phyloP scores from a whole-genome alignment of 2,329 filamentous ascomycete genomes.

The Diaporthe helianthi region DNA sequence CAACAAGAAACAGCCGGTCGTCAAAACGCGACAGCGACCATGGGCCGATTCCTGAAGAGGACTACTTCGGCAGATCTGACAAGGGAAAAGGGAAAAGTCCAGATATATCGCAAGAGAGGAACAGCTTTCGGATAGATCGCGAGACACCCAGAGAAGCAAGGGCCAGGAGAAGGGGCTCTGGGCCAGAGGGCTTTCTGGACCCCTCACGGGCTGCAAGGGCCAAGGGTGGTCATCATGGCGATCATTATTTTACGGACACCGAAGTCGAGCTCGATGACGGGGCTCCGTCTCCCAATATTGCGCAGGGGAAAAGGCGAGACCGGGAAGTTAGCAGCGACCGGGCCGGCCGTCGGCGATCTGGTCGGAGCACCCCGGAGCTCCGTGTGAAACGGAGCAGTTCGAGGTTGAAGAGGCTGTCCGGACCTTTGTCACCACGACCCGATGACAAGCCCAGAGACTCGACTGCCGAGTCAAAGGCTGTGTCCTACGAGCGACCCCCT shows the following conservation, averaged over 20 bases:
- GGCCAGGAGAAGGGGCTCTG: constrained; percentile 22
- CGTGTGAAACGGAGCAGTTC: constrained; percentile 63
- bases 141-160: neutral
- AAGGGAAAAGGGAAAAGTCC: neutral
- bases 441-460: constrained; percentile 43
- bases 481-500: constrained; percentile 73
- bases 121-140: constrained; percentile 16
- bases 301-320: constrained; percentile 64
- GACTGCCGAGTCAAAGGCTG: constrained; percentile 35
- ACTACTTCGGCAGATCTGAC: constrained; percentile 42
- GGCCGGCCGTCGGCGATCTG: constrained; percentile 53
- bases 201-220: constrained; percentile 42
- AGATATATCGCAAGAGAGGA: neutral
- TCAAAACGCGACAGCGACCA: constrained; percentile 56
- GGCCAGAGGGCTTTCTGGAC: constrained; percentile 33
- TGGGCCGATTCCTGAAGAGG: constrained; percentile 52
- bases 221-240: constrained; percentile 28
- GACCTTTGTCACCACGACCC: constrained; percentile 50
- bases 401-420: constrained; percentile 64
- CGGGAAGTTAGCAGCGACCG: constrained; percentile 55
- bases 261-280: constrained; percentile 61
- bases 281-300: constrained; percentile 73
- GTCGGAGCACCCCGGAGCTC: constrained; percentile 56
- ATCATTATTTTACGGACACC: constrained; percentile 34
- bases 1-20: constrained; percentile 54